Percentiles rank a stretch among this genome's conserved stretches.
Evolutionary conservation across 1,284 basidiomycete genomes (phyloP).

Genomic region (Trametes sp.): DNA sequence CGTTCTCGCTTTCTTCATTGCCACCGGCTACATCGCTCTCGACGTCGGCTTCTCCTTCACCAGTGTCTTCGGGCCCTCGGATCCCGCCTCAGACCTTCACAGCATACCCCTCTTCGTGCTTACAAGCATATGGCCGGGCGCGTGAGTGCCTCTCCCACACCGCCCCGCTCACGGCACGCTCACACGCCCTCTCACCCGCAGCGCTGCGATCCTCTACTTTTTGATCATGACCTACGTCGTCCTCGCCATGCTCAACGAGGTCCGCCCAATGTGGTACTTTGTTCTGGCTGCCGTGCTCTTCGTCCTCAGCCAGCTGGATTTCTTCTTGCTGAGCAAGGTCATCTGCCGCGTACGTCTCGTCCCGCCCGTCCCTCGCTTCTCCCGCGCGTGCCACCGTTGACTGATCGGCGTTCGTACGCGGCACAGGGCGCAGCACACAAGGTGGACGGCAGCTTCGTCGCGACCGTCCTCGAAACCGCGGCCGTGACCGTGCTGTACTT

Average conservation of each 20-base stretch:
- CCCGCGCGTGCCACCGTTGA: background rate
- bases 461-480: conserved; percentile 78
- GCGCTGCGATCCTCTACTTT: conserved; percentile 73
- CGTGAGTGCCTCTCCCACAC: conserved; percentile 52
- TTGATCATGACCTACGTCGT: conserved; percentile 80
- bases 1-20: conserved; percentile 67
- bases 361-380: conserved; percentile 15
- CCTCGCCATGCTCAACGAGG: conserved; percentile 72
- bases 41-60: conserved; percentile 78
- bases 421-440: conserved; percentile 46
- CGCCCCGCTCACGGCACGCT: conserved; percentile 5
- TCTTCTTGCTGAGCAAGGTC: conserved; percentile 78
- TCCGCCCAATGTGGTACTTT: conserved; percentile 77
- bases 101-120: conserved; percentile 81
- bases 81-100: conserved; percentile 60
- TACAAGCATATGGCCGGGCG: conserved; percentile 85
- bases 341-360: conserved; percentile 71
- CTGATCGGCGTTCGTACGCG: background rate
- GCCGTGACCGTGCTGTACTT: conserved; percentile 74
- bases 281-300: conserved; percentile 72
- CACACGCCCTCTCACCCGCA: conserved; percentile 38
- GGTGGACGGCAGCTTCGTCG: conserved; percentile 84
- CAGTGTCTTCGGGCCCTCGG: conserved; percentile 62
- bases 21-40: conserved; percentile 80
- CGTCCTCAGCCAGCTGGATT: conserved; percentile 77